A percentile compares a stretch with the other conserved stretches of the same genome.
Conservation (phyloP, 2,329 filamentous ascomycete genomes). For the Aspergillus brunneoviolaceus region DNA sequence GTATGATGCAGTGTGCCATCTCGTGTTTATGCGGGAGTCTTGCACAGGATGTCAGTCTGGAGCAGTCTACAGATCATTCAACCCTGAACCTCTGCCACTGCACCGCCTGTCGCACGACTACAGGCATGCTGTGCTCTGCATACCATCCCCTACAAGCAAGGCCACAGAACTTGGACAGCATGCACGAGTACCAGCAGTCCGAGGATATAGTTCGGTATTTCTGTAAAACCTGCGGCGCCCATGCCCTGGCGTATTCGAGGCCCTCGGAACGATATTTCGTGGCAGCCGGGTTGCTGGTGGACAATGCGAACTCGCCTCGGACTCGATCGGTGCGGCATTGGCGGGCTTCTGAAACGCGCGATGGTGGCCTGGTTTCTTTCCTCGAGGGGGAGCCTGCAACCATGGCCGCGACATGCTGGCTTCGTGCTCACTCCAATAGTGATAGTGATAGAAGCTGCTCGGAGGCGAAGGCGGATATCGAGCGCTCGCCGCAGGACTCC, state of each 20-base stretch:
- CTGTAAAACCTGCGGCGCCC: slow-evolving; percentile 53
- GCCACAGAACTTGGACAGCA: slow-evolving; percentile 33
- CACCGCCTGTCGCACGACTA: slow-evolving; percentile 49
- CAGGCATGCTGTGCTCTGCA: slow-evolving; percentile 49
- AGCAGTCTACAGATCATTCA: slow-evolving; percentile 19
- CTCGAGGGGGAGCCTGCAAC: slow-evolving; percentile 22
- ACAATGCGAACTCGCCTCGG: slow-evolving; percentile 14
- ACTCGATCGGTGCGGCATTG: slow-evolving; percentile 30
- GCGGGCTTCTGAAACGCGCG: slow-evolving; percentile 26
- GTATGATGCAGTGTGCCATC: slow-evolving; percentile 15
- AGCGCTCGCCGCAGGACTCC: slow-evolving; percentile 13
- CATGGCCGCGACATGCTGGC: slow-evolving; percentile 20
- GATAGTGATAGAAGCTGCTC: not conserved
- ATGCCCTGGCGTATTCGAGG: slow-evolving; percentile 36
- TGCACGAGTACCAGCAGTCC: slow-evolving; percentile 48
- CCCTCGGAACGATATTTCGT: slow-evolving; percentile 30
- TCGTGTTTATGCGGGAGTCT: slow-evolving; percentile 32
- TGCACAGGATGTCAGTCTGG: slow-evolving; percentile 26
- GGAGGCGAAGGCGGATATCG: not conserved
- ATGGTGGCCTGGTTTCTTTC: slow-evolving; percentile 31
- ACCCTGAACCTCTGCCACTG: slow-evolving; percentile 53
- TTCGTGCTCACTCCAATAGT: slow-evolving; percentile 13
- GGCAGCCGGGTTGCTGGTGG: slow-evolving; percentile 33
- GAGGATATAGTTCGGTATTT: slow-evolving; percentile 47
- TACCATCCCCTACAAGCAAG: slow-evolving; percentile 42